Evolutionary conservation across 1,284 basidiomycete species (phyloP), one percentile per base, ranked within the genome.

Genomic region (Irpex sp.): DNA sequence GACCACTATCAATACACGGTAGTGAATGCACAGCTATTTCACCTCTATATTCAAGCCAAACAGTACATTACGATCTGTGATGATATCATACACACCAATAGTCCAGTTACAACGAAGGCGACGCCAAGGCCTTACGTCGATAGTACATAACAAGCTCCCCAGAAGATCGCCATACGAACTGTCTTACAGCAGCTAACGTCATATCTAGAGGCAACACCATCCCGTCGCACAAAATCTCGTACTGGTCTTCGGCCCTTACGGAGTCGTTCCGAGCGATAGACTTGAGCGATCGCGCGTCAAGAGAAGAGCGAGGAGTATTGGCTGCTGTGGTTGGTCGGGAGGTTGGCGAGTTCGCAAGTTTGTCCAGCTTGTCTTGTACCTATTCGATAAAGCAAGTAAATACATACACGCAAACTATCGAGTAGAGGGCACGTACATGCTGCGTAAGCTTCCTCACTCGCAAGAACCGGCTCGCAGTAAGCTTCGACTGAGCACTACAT

Each of bases 201-300:
- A 96, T 93, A 62, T 90, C 85, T 33, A 90, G 77, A 28, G 93
- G 90, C 35, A 98, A 79, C 10, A 92, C 77, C 36, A 82, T 77
- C 65, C 93, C 89, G 68, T 92, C 93, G 74, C 94, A 97, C 42
- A 96, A 72, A 51, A 98, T 86, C 76, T 98, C 94, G 71, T 95
- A 90, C 48, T 82, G 69, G 52, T 95, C 90, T 67, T 96, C 93
- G 1, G 90, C 84, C 18, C 39, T 2, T 3, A 42, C n/a, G 2
- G 39, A 10, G 7, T 42, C 39, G 39, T 42, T 42, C 2, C 39
- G 39, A n/a, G n/a, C 39, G 10, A 42, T n/a, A 6, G 68, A 68
- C 4, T 64, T 65, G 28, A 65, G 36, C 4, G 71, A 69, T 42
- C 67, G 69, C 6, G 67, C 70, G 23, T 83, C 82, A 33, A 79